Evolutionary conservation across 192 early-diverging fungal genomes (phyloP), one percentile per base, ranked within the genome.

Genomic region (Ambispora gerdemannii): DNA sequence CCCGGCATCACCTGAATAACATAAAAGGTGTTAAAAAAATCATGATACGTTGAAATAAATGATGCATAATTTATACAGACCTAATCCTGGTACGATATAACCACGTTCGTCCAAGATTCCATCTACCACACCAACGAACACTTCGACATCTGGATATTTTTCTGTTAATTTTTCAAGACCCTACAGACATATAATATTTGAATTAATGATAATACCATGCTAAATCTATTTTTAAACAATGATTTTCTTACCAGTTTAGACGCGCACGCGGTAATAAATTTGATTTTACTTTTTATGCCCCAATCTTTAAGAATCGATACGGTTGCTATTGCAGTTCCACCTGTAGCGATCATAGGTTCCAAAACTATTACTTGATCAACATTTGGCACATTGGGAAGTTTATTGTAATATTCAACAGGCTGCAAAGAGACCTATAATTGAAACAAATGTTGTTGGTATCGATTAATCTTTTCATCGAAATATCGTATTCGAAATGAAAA

Each of bases 401-500:
- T 95, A 76, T 95, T 95, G 81, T 92, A 95, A 78, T 95, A 95
- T 75, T 95, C 93, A n/a, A 95, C 91, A 4, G 93, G 93, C 71
- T 88, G 85, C 43, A 93, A 80, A 1, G 91, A 89, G 3, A 85
- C 64, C 81, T 87, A 61, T n/a, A 34, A 51, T 8, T 4, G 20
- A 64, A 24, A 64, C 22, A 20, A 27, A 62, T 25, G 6, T 25
- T 64, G 31, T 43, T 34, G 25, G 34, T 30, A n/a, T n/a, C n/a
- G n/a, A n/a, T n/a, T n/a, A n/a, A n/a, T n/a, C n/a, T n/a, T n/a
- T n/a, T n/a, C n/a, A n/a, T n/a, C n/a, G n/a, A n/a, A 43, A 4
- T 53, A 11, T 27, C 52, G 24, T 28, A 31, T 22, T 28, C 50
- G 25, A 15, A 4, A 15, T 4, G 25, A 30, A 2, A 35, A 35